Evolutionary conservation across 1,139 yeast genomes (phyloP).

Genomic region (Debaryomycetaceae sp.): DNA sequence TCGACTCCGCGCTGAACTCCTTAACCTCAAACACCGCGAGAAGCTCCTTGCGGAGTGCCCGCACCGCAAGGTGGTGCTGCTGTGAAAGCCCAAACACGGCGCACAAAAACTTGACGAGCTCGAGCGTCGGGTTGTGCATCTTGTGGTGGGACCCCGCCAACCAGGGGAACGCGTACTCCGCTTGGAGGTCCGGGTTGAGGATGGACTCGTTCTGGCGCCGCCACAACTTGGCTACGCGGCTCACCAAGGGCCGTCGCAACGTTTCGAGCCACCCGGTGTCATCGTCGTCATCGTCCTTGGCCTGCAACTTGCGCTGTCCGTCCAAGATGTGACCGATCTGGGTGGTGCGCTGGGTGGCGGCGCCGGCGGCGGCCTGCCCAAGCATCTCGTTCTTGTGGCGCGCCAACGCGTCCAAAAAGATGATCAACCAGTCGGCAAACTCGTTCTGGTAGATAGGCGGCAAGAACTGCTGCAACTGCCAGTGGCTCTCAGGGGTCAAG

Average conservation of each 20-base stretch:
- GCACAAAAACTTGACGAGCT: conserved; percentile 70
- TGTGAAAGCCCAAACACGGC: conserved; percentile 69
- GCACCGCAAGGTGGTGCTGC: conserved; percentile 63
- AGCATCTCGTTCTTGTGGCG: conserved; percentile 46
- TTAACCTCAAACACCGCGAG: conserved; percentile 69
- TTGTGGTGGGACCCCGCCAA: conserved; percentile 66
- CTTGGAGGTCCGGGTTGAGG: conserved; percentile 58
- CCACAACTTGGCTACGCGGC: conserved; percentile 61
- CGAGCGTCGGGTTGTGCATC: conserved; percentile 71
- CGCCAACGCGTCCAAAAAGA: conserved; percentile 68
- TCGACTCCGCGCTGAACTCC: conserved; percentile 78
- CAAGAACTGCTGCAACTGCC: conserved; percentile 77
- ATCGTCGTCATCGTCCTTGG: conserved; percentile 20
- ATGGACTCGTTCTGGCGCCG: conserved; percentile 71
- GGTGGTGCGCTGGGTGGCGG: conserved; percentile 56
- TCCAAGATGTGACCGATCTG: conserved; percentile 56
- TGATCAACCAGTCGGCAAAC: conserved; percentile 81
- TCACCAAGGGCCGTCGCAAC: conserved; percentile 61
- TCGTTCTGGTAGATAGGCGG: conserved; percentile 77
- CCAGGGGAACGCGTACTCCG: conserved; percentile 66
- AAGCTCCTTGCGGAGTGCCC: conserved; percentile 71
- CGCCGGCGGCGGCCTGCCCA: conserved; percentile 30
- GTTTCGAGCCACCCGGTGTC: conserved; percentile 40
- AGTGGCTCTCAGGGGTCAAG: conserved; percentile 58
- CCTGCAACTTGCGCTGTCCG: conserved; percentile 36